Evolutionary conservation across 768 basidiomycete species (phyloP).

Genomic region (Myochromella boudieri): DNA sequence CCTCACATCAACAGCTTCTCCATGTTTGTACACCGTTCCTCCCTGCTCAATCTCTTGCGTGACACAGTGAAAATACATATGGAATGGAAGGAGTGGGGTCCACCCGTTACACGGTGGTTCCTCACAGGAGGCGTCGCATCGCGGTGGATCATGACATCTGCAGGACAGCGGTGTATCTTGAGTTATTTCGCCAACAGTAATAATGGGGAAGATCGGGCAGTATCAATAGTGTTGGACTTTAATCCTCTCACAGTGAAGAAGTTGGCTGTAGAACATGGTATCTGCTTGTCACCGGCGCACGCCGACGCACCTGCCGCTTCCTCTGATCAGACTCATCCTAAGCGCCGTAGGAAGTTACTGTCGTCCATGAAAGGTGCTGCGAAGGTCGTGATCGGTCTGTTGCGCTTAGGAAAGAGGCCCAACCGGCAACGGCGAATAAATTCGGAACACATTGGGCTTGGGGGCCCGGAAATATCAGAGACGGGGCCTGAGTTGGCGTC

Average conservation of each 20-base stretch:
- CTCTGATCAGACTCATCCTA: too few species aligned
- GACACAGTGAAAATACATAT: constrained; percentile 9
- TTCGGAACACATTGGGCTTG: too few species aligned
- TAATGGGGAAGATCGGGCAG: background rate
- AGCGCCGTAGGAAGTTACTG: too few species aligned
- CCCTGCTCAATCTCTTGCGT: constrained; percentile 22
- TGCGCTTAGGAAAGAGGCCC: too few species aligned
- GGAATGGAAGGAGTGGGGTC: constrained; percentile 33
- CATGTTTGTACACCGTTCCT: constrained; percentile 34
- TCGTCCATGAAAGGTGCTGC: background rate
- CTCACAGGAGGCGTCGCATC: constrained; percentile 26
- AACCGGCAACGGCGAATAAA: too few species aligned
- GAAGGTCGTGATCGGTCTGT: background rate
- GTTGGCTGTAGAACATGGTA: background rate
- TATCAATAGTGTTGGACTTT: constrained; percentile 1
- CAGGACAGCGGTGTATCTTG: constrained; percentile 31
- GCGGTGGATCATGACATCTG: constrained; percentile 39
- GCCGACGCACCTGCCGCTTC: too few species aligned
- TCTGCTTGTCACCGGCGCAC: too few species aligned
- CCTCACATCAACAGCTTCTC: constrained; percentile 20
- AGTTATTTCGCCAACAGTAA: constrained; percentile 1
- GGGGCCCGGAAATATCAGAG: too few species aligned
- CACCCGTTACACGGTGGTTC: constrained; percentile 32
- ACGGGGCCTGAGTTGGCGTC: too few species aligned
- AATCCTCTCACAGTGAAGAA: background rate